Base-by-base conservation (phyloP, 768 basidiomycete species). In the Pisolithus orientalis region DNA sequence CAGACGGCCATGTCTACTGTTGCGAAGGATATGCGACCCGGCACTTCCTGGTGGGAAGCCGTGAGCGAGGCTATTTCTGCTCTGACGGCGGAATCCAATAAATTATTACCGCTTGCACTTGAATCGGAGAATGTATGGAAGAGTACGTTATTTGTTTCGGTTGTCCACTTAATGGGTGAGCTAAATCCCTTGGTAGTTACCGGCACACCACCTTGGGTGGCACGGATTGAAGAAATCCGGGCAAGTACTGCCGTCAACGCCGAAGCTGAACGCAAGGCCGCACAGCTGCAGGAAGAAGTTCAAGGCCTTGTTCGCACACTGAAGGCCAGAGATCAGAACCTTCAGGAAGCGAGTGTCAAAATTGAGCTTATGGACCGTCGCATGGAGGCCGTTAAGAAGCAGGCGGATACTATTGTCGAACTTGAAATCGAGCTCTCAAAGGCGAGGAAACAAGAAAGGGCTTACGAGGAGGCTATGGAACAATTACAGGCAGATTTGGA, bases 321-420 rank as follows among this genome's bases (percentile, higher is more conserved):
- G 63, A 89, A 88, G 65, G 71, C 81, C n/a, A 84, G 90, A 70
- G 96, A 98, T 56, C 93, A 96, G 74, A 78, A 70, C 25, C 84
- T 92, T 34, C 93, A 97, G 66, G 96, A 98, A 63, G 76, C 84
- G 5, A 73, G 75, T 2, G 94, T 97, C 51, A 97, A 94, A 75
- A 92, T 97, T 52, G 92, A 97, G 65, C 77, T 94, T 13, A 89
- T 98, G 82, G 94, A 96, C 65, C 83, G 94, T 44, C 81, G 93
- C 31, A 84, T 94, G 77, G 94, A 98, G 64, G 80, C 84, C 2
- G 85, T 84, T 55, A 94, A 92, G 78, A 91, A 87, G 66, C 91
- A 95, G 70, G 84, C 86, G 4, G 95, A 97, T 51, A 72, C 79
- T 6, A 87, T 97, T 48, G 68, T 74, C 13, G 87, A 91, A 54